phyloP scores from a whole-genome alignment of 192 early-diverging fungal species.

The Backusella luteola region DNA sequence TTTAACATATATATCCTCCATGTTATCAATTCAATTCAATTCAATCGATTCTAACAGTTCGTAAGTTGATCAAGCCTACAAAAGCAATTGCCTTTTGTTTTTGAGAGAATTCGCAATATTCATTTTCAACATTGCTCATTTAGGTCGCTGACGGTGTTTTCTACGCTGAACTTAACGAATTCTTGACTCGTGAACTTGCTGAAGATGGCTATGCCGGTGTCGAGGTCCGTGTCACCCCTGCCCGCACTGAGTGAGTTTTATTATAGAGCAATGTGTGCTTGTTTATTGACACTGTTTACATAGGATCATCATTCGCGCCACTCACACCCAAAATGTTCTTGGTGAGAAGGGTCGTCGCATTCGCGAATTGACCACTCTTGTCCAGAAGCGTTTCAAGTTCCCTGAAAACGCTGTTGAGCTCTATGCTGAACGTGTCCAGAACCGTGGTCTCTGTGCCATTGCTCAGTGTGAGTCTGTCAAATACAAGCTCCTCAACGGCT shows the following conservation, averaged over 20 bases:
- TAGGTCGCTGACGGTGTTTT: slow-evolving; percentile 99
- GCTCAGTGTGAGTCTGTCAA: slow-evolving; percentile 99
- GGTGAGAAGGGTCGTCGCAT: slow-evolving; percentile 99
- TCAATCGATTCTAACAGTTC: slow-evolving; percentile 15
- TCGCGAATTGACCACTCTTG: slow-evolving; percentile 94
- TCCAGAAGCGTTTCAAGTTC: slow-evolving; percentile 99
- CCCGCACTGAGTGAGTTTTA: slow-evolving; percentile 79
- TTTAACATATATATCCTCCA: background rate
- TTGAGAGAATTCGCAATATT: background rate
- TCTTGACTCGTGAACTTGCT: slow-evolving; percentile 96
- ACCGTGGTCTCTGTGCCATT: slow-evolving; percentile 97
- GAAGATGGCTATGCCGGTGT: slow-evolving; percentile 99
- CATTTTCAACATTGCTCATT: background rate
- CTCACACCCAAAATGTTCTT: slow-evolving; percentile 96
- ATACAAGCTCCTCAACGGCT: slow-evolving; percentile 96
- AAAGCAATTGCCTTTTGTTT: no score
- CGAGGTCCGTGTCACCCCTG: slow-evolving; percentile 99
- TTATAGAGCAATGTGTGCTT: background rate
- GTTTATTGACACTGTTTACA: background rate
- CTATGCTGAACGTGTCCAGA: slow-evolving; percentile 96
- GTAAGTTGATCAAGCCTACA: slow-evolving; percentile 15
- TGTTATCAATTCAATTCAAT: background rate
- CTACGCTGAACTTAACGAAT: slow-evolving; percentile 99
- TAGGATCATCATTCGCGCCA: slow-evolving; percentile 97
- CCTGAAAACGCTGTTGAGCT: slow-evolving; percentile 98